These are phyloP conservation scores for Keithomyces neogunnii DNA, from an alignment of 2,329 filamentous ascomycete genomes.

Conservation along the genomic window DNA sequence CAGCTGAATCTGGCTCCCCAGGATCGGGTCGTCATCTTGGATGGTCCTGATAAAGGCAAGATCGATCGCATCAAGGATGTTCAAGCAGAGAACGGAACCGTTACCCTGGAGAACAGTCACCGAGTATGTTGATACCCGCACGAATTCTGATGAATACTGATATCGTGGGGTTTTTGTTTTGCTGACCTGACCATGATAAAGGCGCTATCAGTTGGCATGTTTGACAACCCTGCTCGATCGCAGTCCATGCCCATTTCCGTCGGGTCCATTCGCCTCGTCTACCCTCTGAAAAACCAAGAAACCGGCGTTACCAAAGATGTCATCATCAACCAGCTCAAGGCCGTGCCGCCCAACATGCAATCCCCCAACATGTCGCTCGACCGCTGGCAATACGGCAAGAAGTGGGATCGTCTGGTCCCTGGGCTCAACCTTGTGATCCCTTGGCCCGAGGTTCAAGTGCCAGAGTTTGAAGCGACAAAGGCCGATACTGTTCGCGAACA, in stretches of 20 bases:
- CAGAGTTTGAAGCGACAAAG: constrained; percentile 43
- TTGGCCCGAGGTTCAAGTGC: constrained; percentile 55
- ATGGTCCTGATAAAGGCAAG: constrained; percentile 72
- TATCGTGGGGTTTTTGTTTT: not conserved
- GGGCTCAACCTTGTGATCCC: constrained; percentile 67
- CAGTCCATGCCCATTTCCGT: constrained; percentile 49
- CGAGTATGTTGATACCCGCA: constrained; percentile 41
- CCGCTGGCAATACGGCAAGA: constrained; percentile 31
- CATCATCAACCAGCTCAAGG: constrained; percentile 64
- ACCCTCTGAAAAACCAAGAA: constrained; percentile 58
- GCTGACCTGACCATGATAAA: constrained; percentile 5
- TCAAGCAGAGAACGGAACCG: constrained; percentile 42
- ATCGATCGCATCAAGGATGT: constrained; percentile 65
- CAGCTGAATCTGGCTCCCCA: constrained; percentile 55
- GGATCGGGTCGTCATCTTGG: constrained; percentile 76
- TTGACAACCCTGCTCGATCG: constrained; percentile 21
- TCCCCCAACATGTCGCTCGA: constrained; percentile 32
- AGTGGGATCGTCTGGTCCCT: constrained; percentile 53
- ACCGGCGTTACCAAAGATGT: constrained; percentile 63
- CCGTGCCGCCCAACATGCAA: constrained; percentile 39
- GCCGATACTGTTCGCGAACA: constrained; percentile 68
- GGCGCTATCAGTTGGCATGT: constrained; percentile 21
- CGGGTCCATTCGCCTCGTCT: constrained; percentile 70
- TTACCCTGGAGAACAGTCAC: constrained; percentile 55
- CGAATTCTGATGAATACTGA: too few relatives aligned